Percentiles rank a stretch among this genome's conserved stretches.
Evolutionary conservation across 2,329 filamentous ascomycete species (phyloP).

Genomic region (Thielaviopsis euricoi): DNA sequence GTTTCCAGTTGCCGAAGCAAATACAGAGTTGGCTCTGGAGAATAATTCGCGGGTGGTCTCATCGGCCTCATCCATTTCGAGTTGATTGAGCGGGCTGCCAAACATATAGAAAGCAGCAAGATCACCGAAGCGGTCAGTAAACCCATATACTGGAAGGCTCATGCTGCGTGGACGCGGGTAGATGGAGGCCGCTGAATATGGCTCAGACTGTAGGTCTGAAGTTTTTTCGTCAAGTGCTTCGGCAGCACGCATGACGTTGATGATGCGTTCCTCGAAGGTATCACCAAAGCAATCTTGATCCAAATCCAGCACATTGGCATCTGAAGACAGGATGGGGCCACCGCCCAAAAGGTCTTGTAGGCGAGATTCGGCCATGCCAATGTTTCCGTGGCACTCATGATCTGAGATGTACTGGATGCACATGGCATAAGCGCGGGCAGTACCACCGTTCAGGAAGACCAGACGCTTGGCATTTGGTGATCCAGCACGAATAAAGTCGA

Average conservation of each 20-base stretch:
- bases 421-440: conserved; percentile 33
- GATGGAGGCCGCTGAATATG: conserved; percentile 26
- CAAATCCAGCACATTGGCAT: background rate
- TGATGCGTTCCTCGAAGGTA: conserved; percentile 29
- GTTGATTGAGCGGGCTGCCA: conserved; percentile 18
- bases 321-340: conserved; percentile 24
- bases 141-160: conserved; percentile 31
- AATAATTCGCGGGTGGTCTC: conserved; percentile 6
- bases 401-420: conserved; percentile 39
- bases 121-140: conserved; percentile 26
- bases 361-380: conserved; percentile 30
- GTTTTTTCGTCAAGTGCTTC: conserved; percentile 40
- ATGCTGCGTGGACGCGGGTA: conserved; percentile 29
- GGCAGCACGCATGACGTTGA: conserved; percentile 40
- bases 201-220: conserved; percentile 32
- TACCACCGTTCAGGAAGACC: conserved; percentile 45
- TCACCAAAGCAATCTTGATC: conserved; percentile 10
- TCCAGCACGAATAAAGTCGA: conserved; percentile 32
- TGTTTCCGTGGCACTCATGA: conserved; percentile 32
- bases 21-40: conserved; percentile 5
- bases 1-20: background rate
- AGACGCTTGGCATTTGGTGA: conserved; percentile 32
- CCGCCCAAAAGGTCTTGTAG: conserved; percentile 34
- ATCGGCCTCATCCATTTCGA: background rate
- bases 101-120: conserved; percentile 32